Conservation (phyloP, 1,284 basidiomycete species). For the Pterulicium gracile region DNA sequence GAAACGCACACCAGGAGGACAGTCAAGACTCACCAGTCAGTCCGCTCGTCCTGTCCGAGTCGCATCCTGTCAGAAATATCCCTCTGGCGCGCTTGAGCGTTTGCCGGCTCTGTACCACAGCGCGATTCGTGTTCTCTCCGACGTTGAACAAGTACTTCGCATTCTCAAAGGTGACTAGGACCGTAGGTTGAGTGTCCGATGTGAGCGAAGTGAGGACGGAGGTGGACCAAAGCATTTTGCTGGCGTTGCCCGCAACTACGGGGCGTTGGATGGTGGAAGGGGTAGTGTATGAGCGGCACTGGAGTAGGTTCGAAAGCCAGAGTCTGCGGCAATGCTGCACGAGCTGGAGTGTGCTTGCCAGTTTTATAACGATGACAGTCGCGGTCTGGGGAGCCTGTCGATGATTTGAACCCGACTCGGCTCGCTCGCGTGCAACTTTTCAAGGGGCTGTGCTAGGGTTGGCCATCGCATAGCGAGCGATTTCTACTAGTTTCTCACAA, state of each 20-base stretch:
- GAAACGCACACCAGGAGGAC: background rate
- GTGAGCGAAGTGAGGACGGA: conserved; percentile 45
- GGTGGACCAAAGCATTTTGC: conserved; percentile 48
- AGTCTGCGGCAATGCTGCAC: too few relatives aligned
- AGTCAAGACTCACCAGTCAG: conserved; percentile 64
- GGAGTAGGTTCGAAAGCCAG: too few relatives aligned
- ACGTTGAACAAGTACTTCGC: conserved; percentile 82
- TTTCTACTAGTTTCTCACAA: too few relatives aligned
- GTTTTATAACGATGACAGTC: too few relatives aligned
- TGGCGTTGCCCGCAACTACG: background rate
- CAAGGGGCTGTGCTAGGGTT: too few relatives aligned
- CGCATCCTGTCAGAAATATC: conserved; percentile 65
- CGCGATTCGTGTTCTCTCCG: conserved; percentile 70
- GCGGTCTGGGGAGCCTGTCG: too few relatives aligned
- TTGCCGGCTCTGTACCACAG: conserved; percentile 57
- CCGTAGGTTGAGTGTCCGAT: conserved; percentile 69
- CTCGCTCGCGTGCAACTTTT: too few relatives aligned
- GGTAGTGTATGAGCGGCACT: too few relatives aligned
- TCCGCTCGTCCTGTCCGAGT: conserved; percentile 52
- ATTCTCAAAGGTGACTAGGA: conserved; percentile 67
- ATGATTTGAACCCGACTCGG: too few relatives aligned
- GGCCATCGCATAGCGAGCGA: too few relatives aligned
- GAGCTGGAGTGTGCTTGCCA: too few relatives aligned
- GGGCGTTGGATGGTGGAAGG: too few relatives aligned
- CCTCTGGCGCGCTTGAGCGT: conserved; percentile 56